phyloP scores from a whole-genome alignment of 164 flowering plant genomes.

The Stephania yunnanensis region DNA sequence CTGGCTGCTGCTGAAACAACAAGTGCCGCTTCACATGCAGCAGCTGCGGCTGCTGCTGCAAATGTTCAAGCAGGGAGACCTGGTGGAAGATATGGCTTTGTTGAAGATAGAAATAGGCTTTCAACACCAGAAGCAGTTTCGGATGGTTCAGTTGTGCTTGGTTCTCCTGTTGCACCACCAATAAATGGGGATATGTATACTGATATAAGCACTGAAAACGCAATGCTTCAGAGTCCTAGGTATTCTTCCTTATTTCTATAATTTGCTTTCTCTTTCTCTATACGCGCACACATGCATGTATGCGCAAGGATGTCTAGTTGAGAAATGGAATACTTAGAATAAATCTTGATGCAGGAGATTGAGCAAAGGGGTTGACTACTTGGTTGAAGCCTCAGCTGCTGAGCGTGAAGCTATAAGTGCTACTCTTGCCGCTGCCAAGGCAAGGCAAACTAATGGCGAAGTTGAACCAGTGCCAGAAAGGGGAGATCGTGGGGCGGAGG shows the following conservation, averaged over 20 bases:
- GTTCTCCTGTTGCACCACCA: constrained; percentile 95
- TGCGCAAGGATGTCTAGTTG: background rate
- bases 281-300: too few species aligned
- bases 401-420: constrained; percentile 99
- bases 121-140: constrained; percentile 43
- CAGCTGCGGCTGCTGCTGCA: constrained; percentile 80
- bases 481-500: constrained; percentile 79
- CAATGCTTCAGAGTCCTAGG: constrained; percentile 75
- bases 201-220: constrained; percentile 92
- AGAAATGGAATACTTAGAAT: constrained; percentile 1
- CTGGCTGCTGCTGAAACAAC: constrained; percentile 96
- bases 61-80: constrained; percentile 57
- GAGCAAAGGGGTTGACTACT: constrained; percentile 90
- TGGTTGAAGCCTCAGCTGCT: constrained; percentile 98
- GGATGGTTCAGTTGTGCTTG: constrained; percentile 91
- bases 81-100: constrained; percentile 57
- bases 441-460: constrained; percentile 90
- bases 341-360: constrained; percentile 46
- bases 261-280: background rate
- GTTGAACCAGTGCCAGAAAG: constrained; percentile 74
- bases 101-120: constrained; percentile 65
- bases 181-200: constrained; percentile 88
- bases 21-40: constrained; percentile 91
- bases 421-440: constrained; percentile 93
- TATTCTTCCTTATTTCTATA: constrained; percentile 18